Conservation (phyloP, 805 yeast genomes). For the Metschnikowia reukaufii region DNA sequence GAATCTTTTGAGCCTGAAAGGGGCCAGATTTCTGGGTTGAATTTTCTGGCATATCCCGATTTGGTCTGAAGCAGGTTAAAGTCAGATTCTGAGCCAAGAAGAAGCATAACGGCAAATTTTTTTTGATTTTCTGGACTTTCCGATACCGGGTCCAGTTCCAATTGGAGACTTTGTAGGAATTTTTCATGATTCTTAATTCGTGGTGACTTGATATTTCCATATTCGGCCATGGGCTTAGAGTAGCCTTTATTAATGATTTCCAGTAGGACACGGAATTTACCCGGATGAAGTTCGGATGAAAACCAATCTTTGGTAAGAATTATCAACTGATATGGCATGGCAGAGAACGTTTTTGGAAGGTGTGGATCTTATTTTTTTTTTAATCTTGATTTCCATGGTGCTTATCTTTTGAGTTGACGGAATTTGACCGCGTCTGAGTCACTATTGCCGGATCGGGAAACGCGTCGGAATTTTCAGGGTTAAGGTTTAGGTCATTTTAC, state of each 20-base stretch:
- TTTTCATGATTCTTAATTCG: slow-evolving; percentile 35
- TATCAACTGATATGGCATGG: slow-evolving; percentile 24
- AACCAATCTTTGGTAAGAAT: slow-evolving; percentile 28
- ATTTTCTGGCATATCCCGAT: slow-evolving; percentile 27
- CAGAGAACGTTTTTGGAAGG: background rate
- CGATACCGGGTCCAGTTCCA: slow-evolving; percentile 13
- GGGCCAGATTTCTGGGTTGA: slow-evolving; percentile 22
- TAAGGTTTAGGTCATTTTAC: background rate
- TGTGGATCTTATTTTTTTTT: background rate
- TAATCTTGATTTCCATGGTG: background rate
- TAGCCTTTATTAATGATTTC: slow-evolving; percentile 51
- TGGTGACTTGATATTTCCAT: slow-evolving; percentile 39
- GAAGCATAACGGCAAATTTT: slow-evolving; percentile 24
- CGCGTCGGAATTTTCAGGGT: background rate
- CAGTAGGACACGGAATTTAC: slow-evolving; percentile 18
- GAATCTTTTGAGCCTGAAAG: slow-evolving; percentile 23
- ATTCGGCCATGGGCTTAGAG: slow-evolving; percentile 46
- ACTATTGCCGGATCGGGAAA: background rate
- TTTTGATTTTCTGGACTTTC: slow-evolving; percentile 1
- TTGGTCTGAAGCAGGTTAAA: slow-evolving; percentile 24
- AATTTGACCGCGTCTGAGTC: background rate
- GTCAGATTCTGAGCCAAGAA: slow-evolving; percentile 27
- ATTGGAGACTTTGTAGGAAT: slow-evolving; percentile 27
- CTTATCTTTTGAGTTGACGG: background rate
- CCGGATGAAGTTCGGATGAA: slow-evolving; percentile 5